A percentile compares a stretch with the other conserved stretches of the same genome.
Conservation (phyloP, 2,329 filamentous ascomycete species). For the Trichoderma citrinoviride region DNA sequence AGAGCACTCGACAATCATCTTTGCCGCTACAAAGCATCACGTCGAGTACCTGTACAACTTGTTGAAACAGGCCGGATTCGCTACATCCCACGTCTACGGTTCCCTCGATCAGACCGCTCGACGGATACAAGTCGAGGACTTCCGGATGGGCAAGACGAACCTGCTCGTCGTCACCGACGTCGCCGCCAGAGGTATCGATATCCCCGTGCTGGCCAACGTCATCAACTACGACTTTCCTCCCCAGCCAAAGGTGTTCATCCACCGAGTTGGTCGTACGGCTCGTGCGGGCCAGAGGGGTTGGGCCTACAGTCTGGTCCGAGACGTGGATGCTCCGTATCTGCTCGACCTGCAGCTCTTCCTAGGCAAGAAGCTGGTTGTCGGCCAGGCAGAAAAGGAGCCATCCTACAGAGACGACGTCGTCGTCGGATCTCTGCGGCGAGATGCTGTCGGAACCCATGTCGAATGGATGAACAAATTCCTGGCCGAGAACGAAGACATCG, state of each 20-base stretch:
- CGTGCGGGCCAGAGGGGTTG: conserved; percentile 89
- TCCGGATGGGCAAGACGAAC: conserved; percentile 78
- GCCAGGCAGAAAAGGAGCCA: conserved; percentile 59
- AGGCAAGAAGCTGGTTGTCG: conserved; percentile 76
- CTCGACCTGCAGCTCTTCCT: conserved; percentile 93
- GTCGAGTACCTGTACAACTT: conserved; percentile 87
- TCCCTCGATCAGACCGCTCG: conserved; percentile 91
- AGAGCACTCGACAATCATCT: conserved; percentile 89
- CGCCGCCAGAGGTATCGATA: conserved; percentile 95
- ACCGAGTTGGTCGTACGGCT: conserved; percentile 92
- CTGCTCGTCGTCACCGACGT: conserved; percentile 96
- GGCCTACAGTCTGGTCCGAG: conserved; percentile 89
- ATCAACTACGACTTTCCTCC: conserved; percentile 99
- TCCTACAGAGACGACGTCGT: conserved; percentile 83
- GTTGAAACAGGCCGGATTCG: conserved; percentile 78
- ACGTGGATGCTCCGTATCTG: conserved; percentile 86
- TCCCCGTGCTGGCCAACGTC: conserved; percentile 91
- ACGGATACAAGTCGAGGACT: conserved; percentile 87
- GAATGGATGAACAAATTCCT: conserved; percentile 84
- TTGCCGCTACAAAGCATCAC: conserved; percentile 93
- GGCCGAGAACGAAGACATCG: conserved; percentile 71
- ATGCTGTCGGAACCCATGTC: conserved; percentile 68
- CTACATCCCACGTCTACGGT: conserved; percentile 92
- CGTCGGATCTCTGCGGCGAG: conserved; percentile 71
- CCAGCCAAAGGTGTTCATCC: conserved; percentile 94